Conservation (phyloP, 805 yeast genomes). For the Jamesozyma spencerorum region DNA sequence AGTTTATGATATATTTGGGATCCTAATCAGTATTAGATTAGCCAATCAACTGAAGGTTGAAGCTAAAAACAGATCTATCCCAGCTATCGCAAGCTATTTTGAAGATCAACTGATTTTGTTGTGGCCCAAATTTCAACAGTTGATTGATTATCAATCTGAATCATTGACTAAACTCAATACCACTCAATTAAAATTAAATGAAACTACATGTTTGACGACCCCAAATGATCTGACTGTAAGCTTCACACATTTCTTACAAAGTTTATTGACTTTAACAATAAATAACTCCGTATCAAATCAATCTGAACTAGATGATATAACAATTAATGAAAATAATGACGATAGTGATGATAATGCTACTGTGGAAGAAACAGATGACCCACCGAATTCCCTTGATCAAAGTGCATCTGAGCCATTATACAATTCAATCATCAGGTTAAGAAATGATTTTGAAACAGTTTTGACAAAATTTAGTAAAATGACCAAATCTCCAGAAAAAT, state of each 20-base stretch:
- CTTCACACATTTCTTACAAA: slow-evolving; percentile 63
- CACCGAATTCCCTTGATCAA: neutral
- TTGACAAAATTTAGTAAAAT: slow-evolving; percentile 59
- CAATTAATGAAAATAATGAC: neutral
- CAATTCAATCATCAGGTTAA: slow-evolving; percentile 55
- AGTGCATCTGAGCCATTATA: slow-evolving; percentile 57
- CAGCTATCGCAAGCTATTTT: slow-evolving; percentile 57
- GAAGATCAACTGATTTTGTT: slow-evolving; percentile 54
- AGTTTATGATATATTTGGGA: slow-evolving; percentile 68
- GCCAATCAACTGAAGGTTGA: slow-evolving; percentile 56
- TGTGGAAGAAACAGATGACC: neutral
- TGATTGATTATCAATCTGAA: slow-evolving; percentile 71
- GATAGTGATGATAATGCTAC: neutral
- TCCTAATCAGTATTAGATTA: slow-evolving; percentile 64
- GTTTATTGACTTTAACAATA: slow-evolving; percentile 50
- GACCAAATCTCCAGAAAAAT: slow-evolving; percentile 51
- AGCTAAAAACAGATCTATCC: slow-evolving; percentile 59
- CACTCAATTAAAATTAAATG: slow-evolving; percentile 14
- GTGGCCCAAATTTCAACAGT: slow-evolving; percentile 80
- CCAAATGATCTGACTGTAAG: slow-evolving; percentile 70
- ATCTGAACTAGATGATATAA: neutral
- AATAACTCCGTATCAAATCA: neutral
- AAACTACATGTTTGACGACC: slow-evolving; percentile 25
- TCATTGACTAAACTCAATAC: slow-evolving; percentile 47
- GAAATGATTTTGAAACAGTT: slow-evolving; percentile 72